Conservation (phyloP, 31 red algal species). For the Porphyra umbilicalis region DNA sequence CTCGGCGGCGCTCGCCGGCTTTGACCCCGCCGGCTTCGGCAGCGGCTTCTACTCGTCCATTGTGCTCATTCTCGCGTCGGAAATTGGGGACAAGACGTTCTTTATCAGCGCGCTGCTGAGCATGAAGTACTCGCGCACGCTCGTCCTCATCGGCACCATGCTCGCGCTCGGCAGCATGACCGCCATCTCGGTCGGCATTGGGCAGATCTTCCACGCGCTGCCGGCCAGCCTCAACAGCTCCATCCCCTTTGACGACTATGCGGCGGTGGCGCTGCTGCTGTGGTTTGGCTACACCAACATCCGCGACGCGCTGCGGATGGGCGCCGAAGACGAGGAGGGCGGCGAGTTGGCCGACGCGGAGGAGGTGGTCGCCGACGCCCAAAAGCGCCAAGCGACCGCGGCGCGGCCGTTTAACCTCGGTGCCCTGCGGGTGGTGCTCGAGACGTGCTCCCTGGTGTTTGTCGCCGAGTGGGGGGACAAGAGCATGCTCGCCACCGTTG, state of each 20-base stretch:
- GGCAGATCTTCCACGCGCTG: slow-evolving; percentile 77
- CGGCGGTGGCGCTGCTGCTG: slow-evolving; percentile 74
- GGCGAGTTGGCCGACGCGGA: slow-evolving; percentile 61
- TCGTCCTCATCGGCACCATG: slow-evolving; percentile 77
- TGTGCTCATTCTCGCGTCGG: slow-evolving; percentile 60
- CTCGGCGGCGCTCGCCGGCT: not conserved
- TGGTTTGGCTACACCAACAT: slow-evolving; percentile 87
- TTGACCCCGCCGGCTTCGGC: slow-evolving; percentile 23
- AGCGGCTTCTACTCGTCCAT: slow-evolving; percentile 60
- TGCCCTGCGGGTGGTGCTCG: slow-evolving; percentile 32
- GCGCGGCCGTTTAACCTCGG: slow-evolving; percentile 1
- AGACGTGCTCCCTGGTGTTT: slow-evolving; percentile 73
- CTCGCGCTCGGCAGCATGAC: slow-evolving; percentile 75
- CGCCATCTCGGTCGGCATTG: slow-evolving; percentile 65
- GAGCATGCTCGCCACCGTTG: slow-evolving; percentile 83
- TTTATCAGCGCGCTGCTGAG: slow-evolving; percentile 81
- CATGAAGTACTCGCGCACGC: slow-evolving; percentile 74
- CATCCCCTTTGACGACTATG: slow-evolving; percentile 80
- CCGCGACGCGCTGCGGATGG: slow-evolving; percentile 48
- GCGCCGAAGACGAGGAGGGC: slow-evolving; percentile 37
- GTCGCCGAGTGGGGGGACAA: slow-evolving; percentile 97
- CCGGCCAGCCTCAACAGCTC: slow-evolving; percentile 50
- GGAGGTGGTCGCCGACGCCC: slow-evolving; percentile 52
- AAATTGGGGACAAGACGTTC: slow-evolving; percentile 96
- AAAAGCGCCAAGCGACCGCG: slow-evolving; percentile 4